Evolutionary conservation across 441 rosid genomes (phyloP).

Genomic region (Geranium incanum): DNA sequence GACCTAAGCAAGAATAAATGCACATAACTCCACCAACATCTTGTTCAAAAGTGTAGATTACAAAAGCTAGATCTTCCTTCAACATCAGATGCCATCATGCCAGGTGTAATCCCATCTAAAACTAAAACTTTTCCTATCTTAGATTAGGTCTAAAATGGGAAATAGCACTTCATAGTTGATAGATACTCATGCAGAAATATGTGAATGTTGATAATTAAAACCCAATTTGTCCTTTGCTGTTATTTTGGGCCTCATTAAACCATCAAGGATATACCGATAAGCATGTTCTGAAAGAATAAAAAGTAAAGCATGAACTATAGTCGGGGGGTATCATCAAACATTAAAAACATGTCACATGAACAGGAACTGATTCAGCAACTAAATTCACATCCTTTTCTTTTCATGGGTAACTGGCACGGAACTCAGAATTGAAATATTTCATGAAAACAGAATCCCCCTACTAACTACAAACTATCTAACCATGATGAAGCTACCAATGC

Average conservation of each 20-base stretch:
- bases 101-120: not conserved
- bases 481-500: not conserved
- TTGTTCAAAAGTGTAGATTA: too few relatives aligned
- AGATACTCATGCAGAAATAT: conserved; percentile 1
- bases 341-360: not conserved
- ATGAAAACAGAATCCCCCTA: not conserved
- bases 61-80: too few relatives aligned
- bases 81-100: not conserved
- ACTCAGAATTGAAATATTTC: not conserved
- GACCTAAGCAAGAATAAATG: too few relatives aligned
- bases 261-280: not conserved
- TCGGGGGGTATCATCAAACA: not conserved
- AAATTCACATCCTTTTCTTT: not conserved
- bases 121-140: not conserved
- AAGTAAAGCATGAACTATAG: not conserved
- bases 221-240: not conserved
- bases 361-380: not conserved
- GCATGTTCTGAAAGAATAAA: not conserved
- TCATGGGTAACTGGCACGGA: not conserved
- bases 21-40: too few relatives aligned
- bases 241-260: not conserved
- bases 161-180: not conserved
- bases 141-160: not conserved
- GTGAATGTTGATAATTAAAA: not conserved
- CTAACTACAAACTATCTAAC: not conserved